Base-by-base conservation (phyloP, 108 stramenopile species). In the Nitzschia sp. region DNA sequence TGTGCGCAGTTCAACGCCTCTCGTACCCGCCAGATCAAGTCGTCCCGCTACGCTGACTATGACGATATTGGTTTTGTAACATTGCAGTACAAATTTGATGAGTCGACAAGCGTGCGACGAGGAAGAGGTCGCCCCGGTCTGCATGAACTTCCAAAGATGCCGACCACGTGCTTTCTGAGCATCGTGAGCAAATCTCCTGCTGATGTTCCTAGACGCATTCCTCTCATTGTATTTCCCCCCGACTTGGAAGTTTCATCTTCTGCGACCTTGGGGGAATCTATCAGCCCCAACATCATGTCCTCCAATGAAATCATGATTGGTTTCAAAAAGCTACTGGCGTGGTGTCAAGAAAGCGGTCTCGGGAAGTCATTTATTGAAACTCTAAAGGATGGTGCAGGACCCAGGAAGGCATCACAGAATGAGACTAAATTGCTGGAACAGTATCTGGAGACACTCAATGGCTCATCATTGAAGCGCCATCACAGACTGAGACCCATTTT, bases 1-100 rank as follows among this genome's bases (percentile, higher is more conserved):
- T 81, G 80, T 22, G 39, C 53, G 15, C 64, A 71, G 26, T 81
- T 81, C 51, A 59, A 81, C 38, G 80, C 76, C 19, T 80, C 78
- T 20, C 25, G 41, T 6, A 19, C 41, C 29, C 42, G n/a, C 7
- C 43, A 12, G 10, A 41, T 57, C 12, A 40, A 69, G 41, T 9
- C 64, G 21, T 25, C 34, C 8, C 43, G 21, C 14, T 71, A 65
- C 21, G 39, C 29, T 21, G 67, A 53, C 8, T 67, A 67, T 38
- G 40, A 71, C 19, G 67, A 76, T 21, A 15, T 81, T 43, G 80
- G 80, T 17, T 65, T 61, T 8, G 37, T 81, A 11, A 15, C 40
- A 15, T 48, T 81, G 37, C 57, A 57, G 42, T 81, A 81, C 57
- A 58, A 60, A 39, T 81, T 81, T 55, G 68, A 42, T 40, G 46